These are phyloP conservation scores for Rosa lucieae DNA, from an alignment of 306 rosid species.

Conservation along the genomic window DNA sequence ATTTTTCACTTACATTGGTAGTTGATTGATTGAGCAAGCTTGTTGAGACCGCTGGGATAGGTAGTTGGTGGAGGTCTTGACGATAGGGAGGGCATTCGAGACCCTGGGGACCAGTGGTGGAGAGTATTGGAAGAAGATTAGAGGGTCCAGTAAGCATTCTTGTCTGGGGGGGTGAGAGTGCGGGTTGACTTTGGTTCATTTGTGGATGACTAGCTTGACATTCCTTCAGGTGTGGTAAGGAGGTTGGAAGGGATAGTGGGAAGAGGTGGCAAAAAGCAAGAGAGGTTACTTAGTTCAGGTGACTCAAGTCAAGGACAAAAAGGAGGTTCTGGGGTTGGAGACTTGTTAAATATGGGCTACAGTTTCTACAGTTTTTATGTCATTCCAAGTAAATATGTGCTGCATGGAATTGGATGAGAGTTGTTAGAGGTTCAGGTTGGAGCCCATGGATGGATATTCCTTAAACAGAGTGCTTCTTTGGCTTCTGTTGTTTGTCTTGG, in stretches of 20 bases:
- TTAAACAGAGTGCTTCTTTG: background rate
- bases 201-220: background rate
- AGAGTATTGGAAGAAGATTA: background rate
- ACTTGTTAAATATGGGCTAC: background rate
- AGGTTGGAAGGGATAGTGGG: background rate
- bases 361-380: too few species aligned
- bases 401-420: background rate
- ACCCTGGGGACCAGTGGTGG: background rate
- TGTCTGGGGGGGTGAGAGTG: background rate
- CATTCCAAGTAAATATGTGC: background rate
- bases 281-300: background rate
- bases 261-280: background rate
- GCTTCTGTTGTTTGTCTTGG: background rate
- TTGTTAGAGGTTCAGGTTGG: background rate
- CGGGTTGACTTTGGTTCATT: background rate
- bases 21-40: background rate
- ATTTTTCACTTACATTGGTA: background rate
- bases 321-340: background rate
- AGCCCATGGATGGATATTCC: background rate
- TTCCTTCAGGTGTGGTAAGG: background rate
- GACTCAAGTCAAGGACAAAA: background rate
- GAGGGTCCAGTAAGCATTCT: background rate
- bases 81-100: background rate
- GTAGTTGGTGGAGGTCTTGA: background rate
- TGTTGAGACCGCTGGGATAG: background rate